These are phyloP conservation scores for Pythium coloratum DNA, from an alignment of 352 stramenopile species.

Conservation along the genomic window DNA sequence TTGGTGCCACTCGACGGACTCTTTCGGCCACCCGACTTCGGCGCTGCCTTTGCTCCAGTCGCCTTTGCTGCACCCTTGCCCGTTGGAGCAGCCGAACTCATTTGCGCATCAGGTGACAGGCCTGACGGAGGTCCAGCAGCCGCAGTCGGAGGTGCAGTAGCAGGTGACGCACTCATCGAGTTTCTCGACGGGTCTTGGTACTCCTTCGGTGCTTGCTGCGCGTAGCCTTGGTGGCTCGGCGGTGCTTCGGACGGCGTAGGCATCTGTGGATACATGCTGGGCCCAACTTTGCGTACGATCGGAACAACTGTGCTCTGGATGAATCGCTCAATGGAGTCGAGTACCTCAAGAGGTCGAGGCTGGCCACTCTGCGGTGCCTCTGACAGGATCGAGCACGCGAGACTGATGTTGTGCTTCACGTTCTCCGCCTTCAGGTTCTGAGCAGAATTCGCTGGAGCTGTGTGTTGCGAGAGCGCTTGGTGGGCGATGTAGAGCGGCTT, in stretches of 20 bases:
- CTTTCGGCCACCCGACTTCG: slow-evolving; percentile 24
- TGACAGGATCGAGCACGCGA: slow-evolving; percentile 69
- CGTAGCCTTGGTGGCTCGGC: not conserved
- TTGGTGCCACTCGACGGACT: slow-evolving; percentile 21
- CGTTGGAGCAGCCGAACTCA: not conserved
- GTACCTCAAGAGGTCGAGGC: slow-evolving; percentile 61
- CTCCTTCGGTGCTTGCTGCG: slow-evolving; percentile 5
- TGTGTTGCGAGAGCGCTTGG: slow-evolving; percentile 66
- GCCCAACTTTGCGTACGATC: slow-evolving; percentile 68
- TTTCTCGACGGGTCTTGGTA: slow-evolving; percentile 11
- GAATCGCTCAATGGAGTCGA: slow-evolving; percentile 81
- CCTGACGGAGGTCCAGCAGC: not conserved
- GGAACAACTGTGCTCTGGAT: slow-evolving; percentile 76
- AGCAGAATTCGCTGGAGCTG: slow-evolving; percentile 50
- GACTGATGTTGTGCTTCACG: slow-evolving; percentile 78
- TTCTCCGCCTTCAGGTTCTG: slow-evolving; percentile 77
- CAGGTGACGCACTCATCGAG: not conserved
- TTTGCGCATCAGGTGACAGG: not conserved
- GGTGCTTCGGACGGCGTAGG: slow-evolving; percentile 6
- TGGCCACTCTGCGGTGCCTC: slow-evolving; percentile 45
- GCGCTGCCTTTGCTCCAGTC: slow-evolving; percentile 6
- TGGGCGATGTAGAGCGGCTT: slow-evolving; percentile 60
- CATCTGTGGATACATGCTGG: slow-evolving; percentile 4
- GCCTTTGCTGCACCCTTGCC: slow-evolving; percentile 18
- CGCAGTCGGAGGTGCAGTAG: not conserved